Evolutionary conservation across 2,329 filamentous ascomycete species (phyloP), one percentile per base, ranked within the genome.

Genomic region (Penicillium sp.): DNA sequence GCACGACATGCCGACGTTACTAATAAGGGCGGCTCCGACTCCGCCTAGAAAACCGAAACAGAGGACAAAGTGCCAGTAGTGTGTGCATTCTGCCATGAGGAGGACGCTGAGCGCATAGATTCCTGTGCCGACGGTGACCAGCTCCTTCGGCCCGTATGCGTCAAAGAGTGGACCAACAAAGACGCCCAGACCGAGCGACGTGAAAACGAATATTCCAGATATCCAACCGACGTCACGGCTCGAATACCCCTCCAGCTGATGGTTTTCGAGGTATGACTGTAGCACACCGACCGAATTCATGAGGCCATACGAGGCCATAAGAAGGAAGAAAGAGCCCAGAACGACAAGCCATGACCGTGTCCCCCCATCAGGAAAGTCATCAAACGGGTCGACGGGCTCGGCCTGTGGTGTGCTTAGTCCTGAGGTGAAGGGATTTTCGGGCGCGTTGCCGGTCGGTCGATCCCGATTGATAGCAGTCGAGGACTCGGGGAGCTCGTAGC

Each of bases 121-220:
- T 1, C 65, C 69, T 3, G 77, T 76, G 1, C 81, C 82, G 0
- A 74, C 62, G 4, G 79, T 71, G 1, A 78, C 75, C 13, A 84
- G 75, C 21, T 77, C 67, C 4, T 73, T 76, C 0, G 83, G 81
- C 0, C 83, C 83, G 56, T 83, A 81, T 0, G 75, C 74, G 60
- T 85, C 83, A 63, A 84, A 82, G n/a, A 85, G 66, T 0, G 83
- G 83, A 0, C 83, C 83, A 7, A 83, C 75, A 60, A 82, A 80
- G 19, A 84, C 78, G 13, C 81, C 81, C 2, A 83, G 69, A 1
- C 77, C 69, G 0, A 84, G 71, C 0, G 77, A 71, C 0, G 84
- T 71, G 60, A 82, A 83, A 3, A 81, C 76, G 64, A 82, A 84
- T 0, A 83, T 63, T 0, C 81, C 80, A 0, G 79, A 78, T 30